These are phyloP conservation scores for Cardamine chenopodiifolia DNA, from an alignment of 345 rosid genomes.

Conservation along the genomic window DNA sequence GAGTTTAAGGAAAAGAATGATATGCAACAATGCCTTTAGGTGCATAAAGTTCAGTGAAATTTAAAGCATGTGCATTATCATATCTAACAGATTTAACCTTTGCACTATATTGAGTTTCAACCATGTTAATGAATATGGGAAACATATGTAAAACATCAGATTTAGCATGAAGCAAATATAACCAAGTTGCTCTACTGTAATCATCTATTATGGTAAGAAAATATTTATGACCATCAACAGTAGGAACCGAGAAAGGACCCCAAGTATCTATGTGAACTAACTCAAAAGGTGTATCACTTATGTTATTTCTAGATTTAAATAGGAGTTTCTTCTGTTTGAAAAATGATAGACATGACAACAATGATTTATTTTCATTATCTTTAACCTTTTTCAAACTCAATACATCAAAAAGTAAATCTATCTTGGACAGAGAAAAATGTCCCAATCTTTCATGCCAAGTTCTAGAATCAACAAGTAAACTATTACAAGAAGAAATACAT, in stretches of 20 bases:
- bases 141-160: neutral
- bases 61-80: neutral
- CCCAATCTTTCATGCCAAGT: no score
- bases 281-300: neutral
- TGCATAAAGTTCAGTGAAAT: fast-evolving
- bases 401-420: no score
- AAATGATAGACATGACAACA: no score
- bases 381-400: no score
- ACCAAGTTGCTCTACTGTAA: neutral
- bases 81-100: fast-evolving
- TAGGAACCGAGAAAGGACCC: neutral
- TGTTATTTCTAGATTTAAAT: fast-evolving
- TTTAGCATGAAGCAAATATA: fast-evolving
- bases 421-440: no score
- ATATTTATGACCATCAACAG: neutral
- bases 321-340: neutral
- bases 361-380: no score
- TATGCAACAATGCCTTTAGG: fast-evolving
- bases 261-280: neutral
- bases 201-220: neutral
- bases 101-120: fast-evolving
- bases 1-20: neutral
- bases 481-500: no score
- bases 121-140: neutral
- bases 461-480: no score